Conservation (phyloP, 2,329 filamentous ascomycete genomes). For the Trichoderma koningiopsis region DNA sequence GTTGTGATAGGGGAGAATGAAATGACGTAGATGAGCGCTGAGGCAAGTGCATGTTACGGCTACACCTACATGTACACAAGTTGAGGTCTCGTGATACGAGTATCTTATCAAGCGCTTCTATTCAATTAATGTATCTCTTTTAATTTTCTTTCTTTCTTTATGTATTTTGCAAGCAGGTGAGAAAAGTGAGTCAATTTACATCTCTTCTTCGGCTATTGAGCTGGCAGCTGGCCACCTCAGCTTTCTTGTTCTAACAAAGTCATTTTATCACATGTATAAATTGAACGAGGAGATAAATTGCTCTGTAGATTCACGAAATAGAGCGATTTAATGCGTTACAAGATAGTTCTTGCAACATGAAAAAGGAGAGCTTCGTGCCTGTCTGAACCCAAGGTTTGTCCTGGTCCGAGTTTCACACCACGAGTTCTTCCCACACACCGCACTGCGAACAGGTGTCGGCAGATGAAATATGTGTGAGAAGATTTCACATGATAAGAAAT, state of each 20-base stretch:
- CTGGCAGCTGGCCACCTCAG: neutral
- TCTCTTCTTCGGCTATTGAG: neutral
- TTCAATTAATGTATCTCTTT: no score
- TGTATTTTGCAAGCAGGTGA: neutral
- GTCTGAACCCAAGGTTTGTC: neutral
- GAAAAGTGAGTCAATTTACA: neutral
- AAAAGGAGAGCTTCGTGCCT: neutral
- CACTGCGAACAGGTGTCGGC: neutral
- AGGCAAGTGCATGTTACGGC: neutral
- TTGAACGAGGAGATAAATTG: neutral
- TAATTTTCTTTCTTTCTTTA: neutral
- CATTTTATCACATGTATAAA: neutral
- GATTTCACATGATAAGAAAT: neutral
- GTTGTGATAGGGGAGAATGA: neutral
- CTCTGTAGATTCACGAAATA: neutral
- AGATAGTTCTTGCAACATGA: neutral
- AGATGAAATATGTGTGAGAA: neutral
- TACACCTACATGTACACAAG: neutral
- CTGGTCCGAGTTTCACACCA: neutral
- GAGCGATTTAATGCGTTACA: neutral
- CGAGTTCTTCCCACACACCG: neutral
- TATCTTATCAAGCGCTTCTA: neutral
- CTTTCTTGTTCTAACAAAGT: neutral
- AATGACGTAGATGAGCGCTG: neutral
- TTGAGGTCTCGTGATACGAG: neutral